These are phyloP conservation scores for Claviceps digitariae DNA, from an alignment of 2,329 filamentous ascomycete species.

Conservation along the genomic window DNA sequence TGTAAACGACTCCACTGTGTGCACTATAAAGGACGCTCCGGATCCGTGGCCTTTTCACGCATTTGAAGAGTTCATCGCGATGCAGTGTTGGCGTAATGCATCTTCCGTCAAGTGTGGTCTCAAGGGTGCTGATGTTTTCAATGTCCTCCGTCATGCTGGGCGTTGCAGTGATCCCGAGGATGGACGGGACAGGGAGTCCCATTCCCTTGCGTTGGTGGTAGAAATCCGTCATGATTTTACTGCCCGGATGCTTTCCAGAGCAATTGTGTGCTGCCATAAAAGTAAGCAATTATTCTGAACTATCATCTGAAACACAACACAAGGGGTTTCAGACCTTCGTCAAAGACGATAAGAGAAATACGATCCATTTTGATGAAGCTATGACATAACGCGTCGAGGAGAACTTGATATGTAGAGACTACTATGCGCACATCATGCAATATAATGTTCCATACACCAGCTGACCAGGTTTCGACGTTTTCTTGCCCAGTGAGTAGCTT, in stretches of 20 bases:
- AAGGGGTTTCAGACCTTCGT: slow-evolving; percentile 50
- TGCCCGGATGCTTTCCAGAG: slow-evolving; percentile 46
- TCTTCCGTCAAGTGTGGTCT: slow-evolving; percentile 54
- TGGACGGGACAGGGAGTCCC: slow-evolving; percentile 39
- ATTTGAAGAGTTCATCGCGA: slow-evolving; percentile 53
- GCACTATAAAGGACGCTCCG: slow-evolving; percentile 18
- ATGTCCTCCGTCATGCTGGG: slow-evolving; percentile 51
- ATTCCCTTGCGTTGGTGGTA: slow-evolving; percentile 40
- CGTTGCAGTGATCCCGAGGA: slow-evolving; percentile 72
- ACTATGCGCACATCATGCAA: slow-evolving; percentile 55
- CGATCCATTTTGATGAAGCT: slow-evolving; percentile 54
- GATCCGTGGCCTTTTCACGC: slow-evolving; percentile 54
- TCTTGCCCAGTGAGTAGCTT: slow-evolving; percentile 55
- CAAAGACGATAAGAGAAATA: slow-evolving; percentile 61
- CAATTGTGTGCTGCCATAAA: slow-evolving; percentile 56
- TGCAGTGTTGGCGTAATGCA: slow-evolving; percentile 57
- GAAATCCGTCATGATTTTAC: slow-evolving; percentile 58
- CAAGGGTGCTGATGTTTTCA: slow-evolving; percentile 45
- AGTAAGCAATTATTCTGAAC: neutral
- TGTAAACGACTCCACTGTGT: slow-evolving; percentile 9
- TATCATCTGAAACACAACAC: neutral
- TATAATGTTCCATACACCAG: slow-evolving; percentile 51
- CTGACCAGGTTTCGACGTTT: slow-evolving; percentile 60
- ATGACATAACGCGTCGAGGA: slow-evolving; percentile 61
- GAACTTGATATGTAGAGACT: slow-evolving; percentile 62